Evolutionary conservation across 306 rosid species (phyloP).

Genomic region (Citrullus amarus): DNA sequence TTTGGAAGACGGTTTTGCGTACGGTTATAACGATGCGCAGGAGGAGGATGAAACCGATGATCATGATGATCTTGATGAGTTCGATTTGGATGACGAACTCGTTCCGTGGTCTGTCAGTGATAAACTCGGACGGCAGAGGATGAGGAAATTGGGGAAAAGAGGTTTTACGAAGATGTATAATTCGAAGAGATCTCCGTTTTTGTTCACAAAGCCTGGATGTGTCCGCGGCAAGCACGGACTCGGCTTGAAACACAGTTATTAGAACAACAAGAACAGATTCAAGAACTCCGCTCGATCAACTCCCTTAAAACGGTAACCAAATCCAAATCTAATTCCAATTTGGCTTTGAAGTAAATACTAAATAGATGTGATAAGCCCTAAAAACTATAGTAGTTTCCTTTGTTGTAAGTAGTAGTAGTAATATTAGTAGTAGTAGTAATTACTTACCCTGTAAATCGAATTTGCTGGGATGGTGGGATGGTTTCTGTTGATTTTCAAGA

Average conservation of each 20-base stretch:
- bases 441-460: neutral
- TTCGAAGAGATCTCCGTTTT: slow-evolving; percentile 43
- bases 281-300: neutral
- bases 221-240: slow-evolving; percentile 86
- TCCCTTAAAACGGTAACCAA: neutral
- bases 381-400: neutral
- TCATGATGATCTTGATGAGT: slow-evolving; percentile 9
- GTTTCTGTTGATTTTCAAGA: neutral
- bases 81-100: slow-evolving; percentile 69
- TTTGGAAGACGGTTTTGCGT: neutral
- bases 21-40: neutral
- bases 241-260: slow-evolving; percentile 62
- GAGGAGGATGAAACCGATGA: slow-evolving; percentile 9
- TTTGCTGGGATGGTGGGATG: neutral
- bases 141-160: slow-evolving; percentile 91
- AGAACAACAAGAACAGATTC: neutral
- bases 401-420: neutral
- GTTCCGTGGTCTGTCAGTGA: slow-evolving; percentile 68
- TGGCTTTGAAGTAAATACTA: neutral
- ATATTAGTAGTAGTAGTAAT: neutral
- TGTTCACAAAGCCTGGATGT: slow-evolving; percentile 62
- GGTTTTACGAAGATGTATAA: slow-evolving; percentile 45
- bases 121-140: slow-evolving; percentile 60
- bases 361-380: neutral
- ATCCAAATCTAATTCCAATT: neutral